phyloP scores from a whole-genome alignment of 495 filamentous ascomycete species.

The Hypoxylon lienhwacheense region DNA sequence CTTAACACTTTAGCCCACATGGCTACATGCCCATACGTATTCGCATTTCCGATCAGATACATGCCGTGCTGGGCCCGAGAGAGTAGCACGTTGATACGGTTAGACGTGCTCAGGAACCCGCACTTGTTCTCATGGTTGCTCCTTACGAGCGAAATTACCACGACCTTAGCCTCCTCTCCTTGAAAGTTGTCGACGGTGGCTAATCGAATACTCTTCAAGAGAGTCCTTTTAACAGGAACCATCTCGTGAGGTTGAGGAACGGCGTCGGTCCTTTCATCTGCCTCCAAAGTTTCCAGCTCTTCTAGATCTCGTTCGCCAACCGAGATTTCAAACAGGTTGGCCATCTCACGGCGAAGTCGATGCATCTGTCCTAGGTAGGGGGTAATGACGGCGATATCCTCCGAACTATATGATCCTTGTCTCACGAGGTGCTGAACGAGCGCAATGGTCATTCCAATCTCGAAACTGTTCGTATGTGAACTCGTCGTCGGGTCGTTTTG shows the following conservation, averaged over 20 bases:
- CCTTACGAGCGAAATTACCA: slow-evolving; percentile 80
- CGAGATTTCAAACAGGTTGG: slow-evolving; percentile 59
- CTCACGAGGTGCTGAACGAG: slow-evolving; percentile 72
- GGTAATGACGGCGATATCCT: slow-evolving; percentile 78
- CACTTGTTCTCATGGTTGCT: slow-evolving; percentile 65
- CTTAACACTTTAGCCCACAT: slow-evolving; percentile 73
- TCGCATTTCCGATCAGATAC: slow-evolving; percentile 78
- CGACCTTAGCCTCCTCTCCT: slow-evolving; percentile 77
- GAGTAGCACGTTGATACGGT: slow-evolving; percentile 80
- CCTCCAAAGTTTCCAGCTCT: slow-evolving; percentile 57
- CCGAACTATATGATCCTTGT: slow-evolving; percentile 63
- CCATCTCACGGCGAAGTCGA: slow-evolving; percentile 57
- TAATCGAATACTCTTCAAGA: slow-evolving; percentile 64
- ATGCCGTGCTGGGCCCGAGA: slow-evolving; percentile 77
- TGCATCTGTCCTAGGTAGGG: slow-evolving; percentile 75
- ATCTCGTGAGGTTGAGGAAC: slow-evolving; percentile 2
- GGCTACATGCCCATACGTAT: slow-evolving; percentile 54
- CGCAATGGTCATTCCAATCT: slow-evolving; percentile 65
- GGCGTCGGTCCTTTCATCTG: slow-evolving; percentile 36
- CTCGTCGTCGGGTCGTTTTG: slow-evolving; percentile 49
- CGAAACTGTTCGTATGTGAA: slow-evolving; percentile 68
- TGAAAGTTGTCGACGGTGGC: slow-evolving; percentile 92
- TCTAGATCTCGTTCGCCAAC: slow-evolving; percentile 69
- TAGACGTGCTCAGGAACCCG: slow-evolving; percentile 73
- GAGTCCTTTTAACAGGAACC: slow-evolving; percentile 47